A percentile compares a stretch with the other conserved stretches of the same genome.
Conservation (phyloP, 768 basidiomycete genomes). For the Mycena maculata region DNA sequence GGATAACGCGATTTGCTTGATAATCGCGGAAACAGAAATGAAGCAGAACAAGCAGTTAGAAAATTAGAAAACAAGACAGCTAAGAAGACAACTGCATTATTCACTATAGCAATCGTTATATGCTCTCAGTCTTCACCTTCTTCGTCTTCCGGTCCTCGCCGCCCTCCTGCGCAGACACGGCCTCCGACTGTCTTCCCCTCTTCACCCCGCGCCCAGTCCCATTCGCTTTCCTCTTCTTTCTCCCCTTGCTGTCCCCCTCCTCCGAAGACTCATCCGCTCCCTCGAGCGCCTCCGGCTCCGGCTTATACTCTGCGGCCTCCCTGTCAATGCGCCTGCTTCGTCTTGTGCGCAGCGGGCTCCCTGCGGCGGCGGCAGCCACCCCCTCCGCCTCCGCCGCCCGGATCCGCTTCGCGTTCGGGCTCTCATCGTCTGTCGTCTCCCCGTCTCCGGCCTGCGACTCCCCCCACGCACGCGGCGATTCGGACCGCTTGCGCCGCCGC, state of each 20-base stretch:
- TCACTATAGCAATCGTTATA: no score
- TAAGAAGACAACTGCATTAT: no score
- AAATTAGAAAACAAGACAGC: neutral
- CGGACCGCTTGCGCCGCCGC: constrained; percentile 18
- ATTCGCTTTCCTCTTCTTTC: constrained; percentile 27
- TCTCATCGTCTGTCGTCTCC: constrained; percentile 39
- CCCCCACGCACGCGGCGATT: constrained; percentile 27
- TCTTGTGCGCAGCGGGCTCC: constrained; percentile 32
- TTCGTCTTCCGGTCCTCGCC: constrained; percentile 48
- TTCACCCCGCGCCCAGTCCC: constrained; percentile 49
- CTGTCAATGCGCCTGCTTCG: constrained; percentile 45
- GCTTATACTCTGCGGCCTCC: constrained; percentile 53
- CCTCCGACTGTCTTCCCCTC: constrained; percentile 48
- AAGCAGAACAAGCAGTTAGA: neutral
- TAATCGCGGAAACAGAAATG: neutral
- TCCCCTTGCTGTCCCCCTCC: constrained; percentile 36
- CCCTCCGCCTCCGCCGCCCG: constrained; percentile 41
- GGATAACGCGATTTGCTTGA: no score
- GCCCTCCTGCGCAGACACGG: constrained; percentile 35
- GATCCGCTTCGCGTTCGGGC: constrained; percentile 41
- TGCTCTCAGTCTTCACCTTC: constrained; percentile 45
- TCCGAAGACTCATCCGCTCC: constrained; percentile 44
- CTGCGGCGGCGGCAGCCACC: constrained; percentile 33
- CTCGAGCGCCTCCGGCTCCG: constrained; percentile 44
- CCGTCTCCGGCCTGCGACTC: constrained; percentile 28